phyloP scores from a whole-genome alignment of 306 rosid genomes.

The Vigna trinervia region DNA sequence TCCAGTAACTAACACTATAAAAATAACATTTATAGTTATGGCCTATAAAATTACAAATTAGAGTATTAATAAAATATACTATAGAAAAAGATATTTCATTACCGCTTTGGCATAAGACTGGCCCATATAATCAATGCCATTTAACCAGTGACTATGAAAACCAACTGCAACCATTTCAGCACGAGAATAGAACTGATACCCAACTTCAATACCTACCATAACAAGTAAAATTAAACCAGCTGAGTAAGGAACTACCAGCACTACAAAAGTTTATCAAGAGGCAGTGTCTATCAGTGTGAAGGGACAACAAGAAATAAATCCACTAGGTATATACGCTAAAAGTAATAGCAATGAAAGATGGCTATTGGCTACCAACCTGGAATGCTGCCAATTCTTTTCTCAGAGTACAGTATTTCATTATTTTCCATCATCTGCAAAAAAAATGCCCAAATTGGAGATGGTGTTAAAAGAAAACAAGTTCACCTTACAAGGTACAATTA shows the following conservation, averaged over 20 bases:
- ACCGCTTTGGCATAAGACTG: constrained; percentile 67
- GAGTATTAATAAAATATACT: background rate
- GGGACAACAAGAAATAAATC: constrained; percentile 4
- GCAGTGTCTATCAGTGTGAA: background rate
- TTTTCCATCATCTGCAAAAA: constrained; percentile 69
- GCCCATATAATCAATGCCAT: constrained; percentile 94
- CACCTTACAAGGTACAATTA: background rate
- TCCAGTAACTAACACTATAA: background rate
- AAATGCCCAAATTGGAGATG: constrained; percentile 26
- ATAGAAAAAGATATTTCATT: constrained; percentile 39
- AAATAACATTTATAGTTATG: constrained; percentile 8
- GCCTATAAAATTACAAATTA: background rate
- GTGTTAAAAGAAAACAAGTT: constrained; percentile 18
- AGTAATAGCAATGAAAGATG: constrained; percentile 26
- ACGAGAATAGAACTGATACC: constrained; percentile 94
- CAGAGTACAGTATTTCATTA: constrained; percentile 58
- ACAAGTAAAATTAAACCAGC: constrained; percentile 38
- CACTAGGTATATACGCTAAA: background rate
- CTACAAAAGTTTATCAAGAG: background rate
- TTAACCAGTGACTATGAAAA: constrained; percentile 95
- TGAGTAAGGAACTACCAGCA: background rate
- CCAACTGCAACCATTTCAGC: constrained; percentile 98
- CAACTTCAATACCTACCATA: constrained; percentile 80
- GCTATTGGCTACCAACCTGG: constrained; percentile 70
- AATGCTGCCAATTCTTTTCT: constrained; percentile 75